phyloP scores from a whole-genome alignment of 306 rosid species.

The Corylus avellana region DNA sequence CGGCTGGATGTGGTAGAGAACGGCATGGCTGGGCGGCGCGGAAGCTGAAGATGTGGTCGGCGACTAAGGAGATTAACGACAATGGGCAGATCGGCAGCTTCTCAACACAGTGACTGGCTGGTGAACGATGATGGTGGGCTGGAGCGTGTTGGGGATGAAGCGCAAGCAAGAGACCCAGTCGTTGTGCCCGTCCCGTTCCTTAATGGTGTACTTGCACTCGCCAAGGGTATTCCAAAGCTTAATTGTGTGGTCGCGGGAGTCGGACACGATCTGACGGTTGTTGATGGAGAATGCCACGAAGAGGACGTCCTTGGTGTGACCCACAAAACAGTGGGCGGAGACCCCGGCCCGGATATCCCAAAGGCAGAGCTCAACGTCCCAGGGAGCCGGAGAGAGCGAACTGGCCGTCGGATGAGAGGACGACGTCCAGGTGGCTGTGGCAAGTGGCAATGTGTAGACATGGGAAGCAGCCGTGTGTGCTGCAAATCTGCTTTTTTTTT shows the following conservation, averaged over 20 bases:
- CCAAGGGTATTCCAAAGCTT: slow-evolving; percentile 98
- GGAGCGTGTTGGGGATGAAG: slow-evolving; percentile 68
- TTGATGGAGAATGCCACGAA: slow-evolving; percentile 91
- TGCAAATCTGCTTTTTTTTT: too few species aligned
- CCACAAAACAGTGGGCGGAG: slow-evolving; percentile 85
- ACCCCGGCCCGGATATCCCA: slow-evolving; percentile 84
- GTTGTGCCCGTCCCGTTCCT: slow-evolving; percentile 67
- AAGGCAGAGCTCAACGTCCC: slow-evolving; percentile 98
- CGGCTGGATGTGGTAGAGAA: too few species aligned
- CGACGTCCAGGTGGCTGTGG: slow-evolving; percentile 52
- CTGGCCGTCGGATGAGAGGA: slow-evolving; percentile 95
- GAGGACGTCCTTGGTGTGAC: slow-evolving; percentile 93
- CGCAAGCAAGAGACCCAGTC: slow-evolving; percentile 96
- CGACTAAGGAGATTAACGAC: too few species aligned
- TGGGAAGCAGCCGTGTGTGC: too few species aligned
- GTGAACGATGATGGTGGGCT: slow-evolving; percentile 64
- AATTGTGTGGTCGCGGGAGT: slow-evolving; percentile 92
- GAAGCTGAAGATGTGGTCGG: too few species aligned
- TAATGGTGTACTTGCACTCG: slow-evolving; percentile 91
- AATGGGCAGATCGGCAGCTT: too few species aligned
- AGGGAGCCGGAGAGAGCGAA: slow-evolving; percentile 93
- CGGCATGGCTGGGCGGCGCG: too few species aligned
- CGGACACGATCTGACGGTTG: slow-evolving; percentile 97
- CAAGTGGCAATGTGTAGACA: too few species aligned
- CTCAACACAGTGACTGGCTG: too few species aligned